Evolutionary conservation across 306 rosid species (phyloP).

Genomic region (Lablab purpureus): DNA sequence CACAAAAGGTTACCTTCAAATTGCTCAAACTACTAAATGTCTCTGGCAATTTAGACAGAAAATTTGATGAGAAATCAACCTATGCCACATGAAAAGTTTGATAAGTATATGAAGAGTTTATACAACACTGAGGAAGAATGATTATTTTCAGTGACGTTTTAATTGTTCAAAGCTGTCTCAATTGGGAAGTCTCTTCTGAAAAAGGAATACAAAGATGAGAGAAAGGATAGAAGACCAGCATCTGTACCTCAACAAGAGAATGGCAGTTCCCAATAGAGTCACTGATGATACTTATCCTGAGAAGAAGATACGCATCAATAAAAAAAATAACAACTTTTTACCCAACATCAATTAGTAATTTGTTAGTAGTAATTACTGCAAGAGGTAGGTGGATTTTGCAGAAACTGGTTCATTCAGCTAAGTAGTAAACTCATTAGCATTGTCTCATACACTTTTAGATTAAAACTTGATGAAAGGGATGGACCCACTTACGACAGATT

Average conservation of each 20-base stretch:
- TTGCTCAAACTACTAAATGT: conserved; percentile 67
- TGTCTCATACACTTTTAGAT: background rate
- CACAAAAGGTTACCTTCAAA: conserved; percentile 67
- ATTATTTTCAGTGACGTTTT: conserved; percentile 25
- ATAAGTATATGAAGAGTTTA: conserved; percentile 28
- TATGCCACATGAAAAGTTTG: conserved; percentile 45
- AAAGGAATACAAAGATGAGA: conserved; percentile 5
- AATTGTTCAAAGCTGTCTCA: conserved; percentile 23
- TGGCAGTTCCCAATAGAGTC: conserved; percentile 67
- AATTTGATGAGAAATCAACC: conserved; percentile 89
- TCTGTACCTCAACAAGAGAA: conserved; percentile 84
- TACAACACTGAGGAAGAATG: background rate
- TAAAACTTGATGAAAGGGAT: conserved; percentile 13
- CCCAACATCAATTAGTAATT: background rate
- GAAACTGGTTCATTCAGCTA: conserved; percentile 19
- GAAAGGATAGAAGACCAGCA: conserved; percentile 28
- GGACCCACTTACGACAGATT: conserved; percentile 17
- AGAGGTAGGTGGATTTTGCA: background rate
- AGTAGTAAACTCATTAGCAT: conserved; percentile 16
- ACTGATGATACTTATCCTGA: conserved; percentile 72
- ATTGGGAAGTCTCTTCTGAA: background rate
- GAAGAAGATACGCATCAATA: conserved; percentile 33
- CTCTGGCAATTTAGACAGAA: conserved; percentile 79
- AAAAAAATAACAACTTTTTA: conserved; percentile 10
- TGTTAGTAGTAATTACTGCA: conserved; percentile 1